Evolutionary conservation across 352 stramenopile species (phyloP).

Genomic region (Phytophthora syringae): DNA sequence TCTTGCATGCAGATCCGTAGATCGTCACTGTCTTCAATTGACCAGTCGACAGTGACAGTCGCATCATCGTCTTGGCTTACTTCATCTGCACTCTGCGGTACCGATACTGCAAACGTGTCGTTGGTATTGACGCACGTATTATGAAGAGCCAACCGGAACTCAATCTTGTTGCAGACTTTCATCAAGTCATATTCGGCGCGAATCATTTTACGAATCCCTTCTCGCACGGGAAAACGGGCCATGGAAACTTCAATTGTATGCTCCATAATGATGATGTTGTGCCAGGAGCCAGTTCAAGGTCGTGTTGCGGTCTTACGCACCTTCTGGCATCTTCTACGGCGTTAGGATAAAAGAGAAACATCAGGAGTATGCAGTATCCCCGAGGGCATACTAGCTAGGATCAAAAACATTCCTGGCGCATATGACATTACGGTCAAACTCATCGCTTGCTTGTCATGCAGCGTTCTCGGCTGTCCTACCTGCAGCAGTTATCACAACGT

Average conservation of each 20-base stretch:
- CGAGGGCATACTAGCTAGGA: neutral
- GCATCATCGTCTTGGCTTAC: neutral
- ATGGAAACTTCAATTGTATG: neutral
- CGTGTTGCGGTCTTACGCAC: neutral
- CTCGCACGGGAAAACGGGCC: neutral
- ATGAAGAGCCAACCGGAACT: neutral
- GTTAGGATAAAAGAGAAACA: conserved; percentile 8
- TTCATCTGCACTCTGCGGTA: neutral
- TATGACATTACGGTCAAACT: conserved; percentile 4
- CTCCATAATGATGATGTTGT: conserved; percentile 4
- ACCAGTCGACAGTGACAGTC: neutral
- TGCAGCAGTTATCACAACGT: neutral
- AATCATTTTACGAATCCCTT: neutral
- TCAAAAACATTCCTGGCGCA: neutral
- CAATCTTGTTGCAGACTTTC: neutral
- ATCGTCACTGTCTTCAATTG: neutral
- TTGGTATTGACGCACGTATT: neutral
- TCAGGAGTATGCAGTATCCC: conserved; percentile 2
- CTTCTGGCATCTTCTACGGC: conserved; percentile 1
- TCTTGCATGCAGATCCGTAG: neutral
- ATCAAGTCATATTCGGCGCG: neutral
- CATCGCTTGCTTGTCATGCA: conserved; percentile 10
- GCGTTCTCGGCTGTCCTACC: neutral
- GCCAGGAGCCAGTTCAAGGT: conserved; percentile 8
- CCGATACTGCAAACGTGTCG: neutral